A percentile compares a stretch with the other conserved stretches of the same genome.
phyloP scores from a whole-genome alignment of 805 yeast genomes.

The Torulaspora indica region DNA sequence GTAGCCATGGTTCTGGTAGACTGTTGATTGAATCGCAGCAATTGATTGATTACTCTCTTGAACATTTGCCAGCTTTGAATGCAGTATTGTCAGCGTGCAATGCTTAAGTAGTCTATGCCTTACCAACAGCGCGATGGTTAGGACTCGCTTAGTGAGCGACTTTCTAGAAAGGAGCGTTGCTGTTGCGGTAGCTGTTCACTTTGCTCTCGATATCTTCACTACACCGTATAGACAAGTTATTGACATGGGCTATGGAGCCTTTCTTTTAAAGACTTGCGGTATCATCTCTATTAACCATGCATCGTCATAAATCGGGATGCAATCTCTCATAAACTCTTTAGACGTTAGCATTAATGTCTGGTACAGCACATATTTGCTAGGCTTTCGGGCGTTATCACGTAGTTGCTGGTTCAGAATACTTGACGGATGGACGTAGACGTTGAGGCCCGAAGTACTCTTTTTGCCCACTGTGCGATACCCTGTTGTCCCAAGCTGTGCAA shows the following conservation, averaged over 20 bases:
- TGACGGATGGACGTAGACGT: constrained; percentile 83
- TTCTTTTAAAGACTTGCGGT: constrained; percentile 45
- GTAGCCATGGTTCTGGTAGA: constrained; percentile 18
- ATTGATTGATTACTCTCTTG: constrained; percentile 1
- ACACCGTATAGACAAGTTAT: not conserved
- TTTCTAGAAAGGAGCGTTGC: not conserved
- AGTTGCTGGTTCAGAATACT: constrained; percentile 51
- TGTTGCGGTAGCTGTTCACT: too few species aligned
- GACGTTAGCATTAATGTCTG: constrained; percentile 81
- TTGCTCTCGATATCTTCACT: not conserved
- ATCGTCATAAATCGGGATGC: constrained; percentile 65
- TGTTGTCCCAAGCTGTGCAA: constrained; percentile 27
- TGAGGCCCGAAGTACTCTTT: constrained; percentile 51
- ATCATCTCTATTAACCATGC: constrained; percentile 72
- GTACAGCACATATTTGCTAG: constrained; percentile 68
- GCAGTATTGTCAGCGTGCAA: too few species aligned
- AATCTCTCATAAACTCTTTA: constrained; percentile 82
- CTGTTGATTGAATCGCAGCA: constrained; percentile 4
- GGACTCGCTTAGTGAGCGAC: not conserved
- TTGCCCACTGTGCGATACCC: constrained; percentile 33
- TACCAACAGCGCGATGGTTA: constrained; percentile 5
- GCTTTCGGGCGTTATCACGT: constrained; percentile 51
- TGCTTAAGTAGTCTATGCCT: not conserved
- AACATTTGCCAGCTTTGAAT: constrained; percentile 5
- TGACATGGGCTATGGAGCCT: not conserved